A percentile compares a stretch with the other conserved stretches of the same genome.
These are phyloP conservation scores for Cercospora sp. DNA, from an alignment of 2,329 filamentous ascomycete genomes.

Conservation along the genomic window DNA sequence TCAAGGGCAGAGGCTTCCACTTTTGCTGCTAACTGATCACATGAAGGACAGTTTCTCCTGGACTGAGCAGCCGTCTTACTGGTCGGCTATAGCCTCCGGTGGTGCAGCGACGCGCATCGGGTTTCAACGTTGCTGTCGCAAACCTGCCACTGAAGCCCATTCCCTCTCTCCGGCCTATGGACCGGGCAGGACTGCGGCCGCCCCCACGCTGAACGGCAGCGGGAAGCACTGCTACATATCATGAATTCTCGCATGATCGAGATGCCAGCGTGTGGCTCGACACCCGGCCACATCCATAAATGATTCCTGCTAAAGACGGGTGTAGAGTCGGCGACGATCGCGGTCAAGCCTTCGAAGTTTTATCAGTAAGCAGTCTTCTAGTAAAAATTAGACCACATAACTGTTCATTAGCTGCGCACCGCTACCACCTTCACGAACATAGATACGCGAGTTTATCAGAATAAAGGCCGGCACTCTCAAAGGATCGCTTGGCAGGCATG, in stretches of 20 bases:
- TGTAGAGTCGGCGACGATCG: background rate
- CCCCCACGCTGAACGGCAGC: background rate
- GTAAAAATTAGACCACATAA: background rate
- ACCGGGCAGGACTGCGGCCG: background rate
- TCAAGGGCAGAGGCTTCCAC: background rate
- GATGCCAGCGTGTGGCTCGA: background rate
- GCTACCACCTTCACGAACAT: background rate
- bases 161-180: too few species aligned
- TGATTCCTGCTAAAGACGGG: background rate
- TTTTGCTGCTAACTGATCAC: background rate
- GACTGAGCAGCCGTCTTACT: too few species aligned
- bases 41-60: too few species aligned
- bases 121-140: too few species aligned
- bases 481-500: background rate
- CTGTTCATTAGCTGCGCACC: background rate
- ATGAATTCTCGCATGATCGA: background rate
- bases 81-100: too few species aligned
- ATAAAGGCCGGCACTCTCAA: background rate
- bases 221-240: background rate
- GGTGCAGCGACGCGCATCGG: background rate
- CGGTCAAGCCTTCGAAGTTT: background rate
- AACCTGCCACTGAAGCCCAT: too few species aligned
- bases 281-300: background rate
- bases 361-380: background rate
- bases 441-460: background rate